These are phyloP conservation scores for Cystofilobasidium bisporidii DNA, from an alignment of 768 basidiomycete genomes.

Conservation along the genomic window DNA sequence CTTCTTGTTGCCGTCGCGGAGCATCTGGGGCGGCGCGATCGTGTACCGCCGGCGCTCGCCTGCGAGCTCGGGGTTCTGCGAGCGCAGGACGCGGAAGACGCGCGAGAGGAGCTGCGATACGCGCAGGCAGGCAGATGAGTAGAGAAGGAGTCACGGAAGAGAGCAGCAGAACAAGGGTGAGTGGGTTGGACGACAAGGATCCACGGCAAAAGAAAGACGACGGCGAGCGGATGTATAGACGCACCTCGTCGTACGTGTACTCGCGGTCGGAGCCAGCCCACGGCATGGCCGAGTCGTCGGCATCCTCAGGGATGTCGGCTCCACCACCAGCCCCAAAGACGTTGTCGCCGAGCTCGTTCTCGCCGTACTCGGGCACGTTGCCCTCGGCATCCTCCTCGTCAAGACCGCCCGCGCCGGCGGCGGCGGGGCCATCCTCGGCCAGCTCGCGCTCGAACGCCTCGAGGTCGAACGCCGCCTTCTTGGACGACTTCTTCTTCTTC, in stretches of 20 bases:
- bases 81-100: conserved; percentile 82
- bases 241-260: conserved; percentile 87
- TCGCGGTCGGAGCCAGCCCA: conserved; percentile 92
- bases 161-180: neutral
- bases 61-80: conserved; percentile 84
- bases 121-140: too few relatives aligned
- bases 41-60: conserved; percentile 83
- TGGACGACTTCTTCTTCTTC: conserved; percentile 46
- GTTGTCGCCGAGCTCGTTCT: conserved; percentile 75
- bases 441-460: conserved; percentile 93
- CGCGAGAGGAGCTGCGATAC: conserved; percentile 70
- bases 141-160: neutral
- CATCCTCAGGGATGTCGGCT: conserved; percentile 32
- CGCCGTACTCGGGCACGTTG: conserved; percentile 32
- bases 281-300: conserved; percentile 35
- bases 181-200: too few relatives aligned
- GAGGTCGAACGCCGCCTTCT: conserved; percentile 79
- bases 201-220: too few relatives aligned
- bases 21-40: conserved; percentile 87
- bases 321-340: conserved; percentile 56
- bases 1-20: conserved; percentile 95
- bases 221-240: conserved; percentile 29
- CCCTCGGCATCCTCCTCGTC: conserved; percentile 52
- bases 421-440: conserved; percentile 52
- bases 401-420: conserved; percentile 46